Evolutionary conservation across 352 stramenopile species (phyloP), one percentile per base, ranked within the genome.

Genomic region (Phytophthora agathidicida): DNA sequence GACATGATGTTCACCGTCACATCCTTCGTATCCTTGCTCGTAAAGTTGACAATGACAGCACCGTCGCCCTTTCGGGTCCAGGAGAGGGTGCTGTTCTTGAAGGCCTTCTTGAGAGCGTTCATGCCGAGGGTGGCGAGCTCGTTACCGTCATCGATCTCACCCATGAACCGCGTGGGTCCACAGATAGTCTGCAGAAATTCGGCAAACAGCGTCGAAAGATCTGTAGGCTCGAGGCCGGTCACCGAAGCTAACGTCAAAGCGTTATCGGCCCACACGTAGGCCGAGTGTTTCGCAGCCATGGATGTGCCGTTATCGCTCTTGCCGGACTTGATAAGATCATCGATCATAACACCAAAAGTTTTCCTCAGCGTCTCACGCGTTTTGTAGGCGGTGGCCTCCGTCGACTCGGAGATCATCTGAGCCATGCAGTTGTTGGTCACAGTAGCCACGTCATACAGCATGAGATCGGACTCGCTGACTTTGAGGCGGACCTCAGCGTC

Each of bases 121-220:
- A 87, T 52, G 1, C 74, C 77, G 1, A 87, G 47, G 0, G 77
- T 76, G 2, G 69, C 43, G 1, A 63, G 48, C 1, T 75, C 55
- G 1, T 42, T 43, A 3, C 77, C 77, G 27, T 80, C 73, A 17
- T 87, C 77, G 41, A 87, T 77, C 36, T 83, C 65, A 6, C 75
- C 70, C 20, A 82, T 47, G 38, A 80, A 73, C 10, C 68, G 55
- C 5, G 77, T 85, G 0, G 75, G 77, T 13, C 77, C 74, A 39
- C 77, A 88, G 27, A 88, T 78, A 3, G 77, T 78, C 59, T 88
- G 72, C 2, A 85, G 56, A 38, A 68, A 88, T 59, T 81, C 75
- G 8, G 75, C 60, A 16, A 68, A 63, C 46, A 88, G 37, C 0
- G 50, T 68, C 7, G 74, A 69, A 13, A 88, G 41, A 38, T 78